These are phyloP conservation scores for Lepidium africanum DNA, from an alignment of 345 rosid genomes.

Conservation along the genomic window DNA sequence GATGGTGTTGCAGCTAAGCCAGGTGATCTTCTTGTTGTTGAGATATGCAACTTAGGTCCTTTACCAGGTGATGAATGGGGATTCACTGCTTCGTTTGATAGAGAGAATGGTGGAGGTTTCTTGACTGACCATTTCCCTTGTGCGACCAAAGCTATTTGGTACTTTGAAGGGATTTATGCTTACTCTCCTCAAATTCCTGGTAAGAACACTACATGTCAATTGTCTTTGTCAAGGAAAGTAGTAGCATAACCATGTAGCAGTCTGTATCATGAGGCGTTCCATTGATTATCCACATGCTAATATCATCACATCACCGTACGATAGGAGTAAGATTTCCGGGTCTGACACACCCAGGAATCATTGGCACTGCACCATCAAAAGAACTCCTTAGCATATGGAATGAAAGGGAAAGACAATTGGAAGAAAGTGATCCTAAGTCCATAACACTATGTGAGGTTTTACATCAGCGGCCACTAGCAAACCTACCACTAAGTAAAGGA, in stretches of 20 bases:
- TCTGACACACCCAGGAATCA: conserved; percentile 76
- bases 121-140: conserved; percentile 87
- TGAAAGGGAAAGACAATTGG: conserved; percentile 63
- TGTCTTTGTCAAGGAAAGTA: neutral
- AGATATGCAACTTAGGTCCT: conserved; percentile 87
- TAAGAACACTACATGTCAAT: neutral
- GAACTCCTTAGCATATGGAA: conserved; percentile 78
- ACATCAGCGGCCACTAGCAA: conserved; percentile 75
- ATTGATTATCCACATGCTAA: neutral
- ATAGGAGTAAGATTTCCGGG: conserved; percentile 87
- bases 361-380: conserved; percentile 85
- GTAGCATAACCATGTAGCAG: neutral
- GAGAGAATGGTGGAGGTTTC: conserved; percentile 87
- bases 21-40: conserved; percentile 74
- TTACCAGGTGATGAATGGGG: conserved; percentile 93
- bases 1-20: conserved; percentile 66
- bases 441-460: conserved; percentile 65
- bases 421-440: conserved; percentile 48
- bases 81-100: conserved; percentile 64
- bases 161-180: conserved; percentile 84
- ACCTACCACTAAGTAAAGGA: conserved; percentile 65
- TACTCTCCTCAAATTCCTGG: conserved; percentile 90
- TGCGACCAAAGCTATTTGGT: conserved; percentile 93
- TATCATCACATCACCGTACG: neutral
- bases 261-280: neutral